These are phyloP conservation scores for Poa pratensis DNA, from an alignment of 176 grass and related monocot species.

Conservation along the genomic window DNA sequence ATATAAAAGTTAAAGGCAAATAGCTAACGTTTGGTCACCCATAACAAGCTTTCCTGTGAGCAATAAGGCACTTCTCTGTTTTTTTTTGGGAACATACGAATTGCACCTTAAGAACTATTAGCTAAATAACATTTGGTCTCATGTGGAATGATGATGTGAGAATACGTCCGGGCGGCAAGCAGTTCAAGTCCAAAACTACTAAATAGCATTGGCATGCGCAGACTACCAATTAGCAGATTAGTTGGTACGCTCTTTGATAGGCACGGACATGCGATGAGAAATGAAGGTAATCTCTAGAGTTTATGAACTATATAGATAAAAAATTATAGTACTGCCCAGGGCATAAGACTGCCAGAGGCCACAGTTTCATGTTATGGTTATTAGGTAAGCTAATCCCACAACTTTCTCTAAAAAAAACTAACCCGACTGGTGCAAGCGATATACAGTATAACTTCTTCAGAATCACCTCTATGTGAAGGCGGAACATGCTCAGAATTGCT, in stretches of 20 bases:
- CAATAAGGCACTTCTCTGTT: neutral
- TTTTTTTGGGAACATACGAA: neutral
- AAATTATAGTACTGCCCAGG: no score
- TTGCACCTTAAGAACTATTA: constrained; percentile 1
- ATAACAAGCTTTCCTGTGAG: neutral
- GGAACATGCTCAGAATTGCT: constrained; percentile 48
- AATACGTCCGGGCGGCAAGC: neutral
- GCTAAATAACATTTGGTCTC: neutral
- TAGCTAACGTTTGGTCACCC: no score
- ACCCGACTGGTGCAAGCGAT: neutral
- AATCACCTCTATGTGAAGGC: constrained; percentile 26
- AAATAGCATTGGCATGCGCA: constrained; percentile 2
- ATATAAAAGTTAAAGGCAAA: no score
- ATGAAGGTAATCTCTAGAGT: no score
- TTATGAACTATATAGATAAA: no score
- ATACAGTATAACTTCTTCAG: neutral
- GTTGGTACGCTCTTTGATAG: neutral
- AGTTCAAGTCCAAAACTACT: neutral
- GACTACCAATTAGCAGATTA: neutral
- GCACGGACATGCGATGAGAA: neutral
- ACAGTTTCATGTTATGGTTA: no score
- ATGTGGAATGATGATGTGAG: neutral
- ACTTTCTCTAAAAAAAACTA: constrained; percentile 7
- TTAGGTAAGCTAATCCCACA: neutral
- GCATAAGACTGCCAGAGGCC: no score